Base-by-base conservation (phyloP, 2,329 filamentous ascomycete species). In the Colletotrichum sp. region DNA sequence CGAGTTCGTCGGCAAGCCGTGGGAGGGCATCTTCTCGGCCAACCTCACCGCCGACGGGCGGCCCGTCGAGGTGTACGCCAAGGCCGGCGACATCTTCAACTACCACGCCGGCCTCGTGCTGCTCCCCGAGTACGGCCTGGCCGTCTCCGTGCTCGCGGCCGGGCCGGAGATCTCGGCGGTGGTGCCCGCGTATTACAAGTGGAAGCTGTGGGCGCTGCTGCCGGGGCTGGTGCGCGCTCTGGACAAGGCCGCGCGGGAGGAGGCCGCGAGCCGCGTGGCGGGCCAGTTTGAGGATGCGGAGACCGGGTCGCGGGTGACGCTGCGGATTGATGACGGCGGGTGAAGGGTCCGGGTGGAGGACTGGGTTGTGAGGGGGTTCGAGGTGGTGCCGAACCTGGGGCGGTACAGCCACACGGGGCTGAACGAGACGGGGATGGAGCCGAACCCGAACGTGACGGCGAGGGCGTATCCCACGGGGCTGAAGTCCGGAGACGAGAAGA, bases 41-140 rank as follows among this genome's bases (percentile, higher is more conserved):
- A 81, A 80, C 75, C 72, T 85, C 34, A 83, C 83, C 7, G 75
- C 78, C 0, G 83, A 85, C 71, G 80, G 82, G 31, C 83, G 85
- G 5, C 76, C 86, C 1, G 78, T 88, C 16, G 86, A 89, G 31
- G 66, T 89, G 3, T 88, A 87, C 78, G 84, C 84, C 29, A 89
- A 89, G 77, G 79, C 77, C 4, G 87, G 87, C 4, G 84, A 85
- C 69, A 74, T 87, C 4, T 83, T 84, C 18, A 69, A 78, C 16
- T 89, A 88, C 78, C 82, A 84, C 75, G 77, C 83, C 5, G 76
- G 80, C 4, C 76, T 87, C 0, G 83, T 80, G 21, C 77, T 89
- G 4, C 78, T 89, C 0, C 86, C 87, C 0, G 86, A 88, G 75
- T 88, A 88, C 75, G 84, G 84, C 61, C 74, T 87, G 8, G 84